Conservation (phyloP, 257 asterid species). For the Solanum etuberosum region DNA sequence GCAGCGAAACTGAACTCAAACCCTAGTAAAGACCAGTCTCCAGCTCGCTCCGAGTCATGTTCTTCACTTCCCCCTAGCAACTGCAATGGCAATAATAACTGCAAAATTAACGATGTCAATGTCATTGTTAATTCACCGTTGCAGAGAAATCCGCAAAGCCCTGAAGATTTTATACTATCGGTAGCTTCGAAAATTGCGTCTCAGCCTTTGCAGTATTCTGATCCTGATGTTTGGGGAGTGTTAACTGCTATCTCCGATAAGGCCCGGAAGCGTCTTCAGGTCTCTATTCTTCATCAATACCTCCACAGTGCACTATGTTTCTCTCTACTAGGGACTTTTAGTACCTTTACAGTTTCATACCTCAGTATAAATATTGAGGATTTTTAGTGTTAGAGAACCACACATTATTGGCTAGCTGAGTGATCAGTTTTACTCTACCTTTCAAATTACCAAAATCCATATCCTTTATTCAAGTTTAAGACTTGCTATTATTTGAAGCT, state of each 20-base stretch:
- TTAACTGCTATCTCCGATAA: conserved; percentile 90
- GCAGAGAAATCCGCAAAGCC: conserved; percentile 15
- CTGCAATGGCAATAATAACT: conserved; percentile 2
- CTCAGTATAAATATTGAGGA: not conserved
- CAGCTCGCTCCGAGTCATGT: conserved; percentile 9
- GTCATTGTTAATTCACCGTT: conserved; percentile 10
- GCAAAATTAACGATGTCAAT: conserved; percentile 1
- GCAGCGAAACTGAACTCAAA: conserved; percentile 9
- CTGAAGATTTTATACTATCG: conserved; percentile 42
- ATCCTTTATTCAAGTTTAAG: not conserved
- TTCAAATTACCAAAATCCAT: not conserved
- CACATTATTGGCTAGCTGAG: not conserved
- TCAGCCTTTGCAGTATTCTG: conserved; percentile 75
- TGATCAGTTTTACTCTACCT: not conserved
- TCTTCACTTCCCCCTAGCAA: conserved; percentile 20
- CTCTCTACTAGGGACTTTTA: not conserved
- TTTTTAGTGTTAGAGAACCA: not conserved
- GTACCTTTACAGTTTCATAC: not conserved
- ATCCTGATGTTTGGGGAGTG: conserved; percentile 90
- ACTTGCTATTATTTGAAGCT: not conserved
- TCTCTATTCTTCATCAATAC: not conserved
- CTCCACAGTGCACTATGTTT: not conserved
- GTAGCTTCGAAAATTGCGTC: conserved; percentile 66
- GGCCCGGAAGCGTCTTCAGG: conserved; percentile 90
- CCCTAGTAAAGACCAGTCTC: conserved; percentile 5